These are phyloP conservation scores for Kwoniella dendrophila DNA, from an alignment of 768 basidiomycete species.

Conservation along the genomic window DNA sequence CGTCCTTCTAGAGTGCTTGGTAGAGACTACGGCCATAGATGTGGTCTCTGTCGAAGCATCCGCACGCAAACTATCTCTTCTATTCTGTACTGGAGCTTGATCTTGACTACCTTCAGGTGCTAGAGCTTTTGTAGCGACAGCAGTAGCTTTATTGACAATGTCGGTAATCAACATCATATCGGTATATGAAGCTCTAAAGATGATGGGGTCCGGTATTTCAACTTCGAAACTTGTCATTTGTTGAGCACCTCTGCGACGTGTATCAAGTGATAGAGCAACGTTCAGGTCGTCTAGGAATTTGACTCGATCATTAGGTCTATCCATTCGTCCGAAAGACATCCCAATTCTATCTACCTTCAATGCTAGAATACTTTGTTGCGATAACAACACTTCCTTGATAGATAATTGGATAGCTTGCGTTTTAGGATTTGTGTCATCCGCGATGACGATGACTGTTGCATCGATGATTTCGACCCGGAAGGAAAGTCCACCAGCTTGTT, in stretches of 20 bases:
- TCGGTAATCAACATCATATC: constrained; percentile 80
- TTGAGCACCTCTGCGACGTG: constrained; percentile 60
- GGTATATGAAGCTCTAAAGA: constrained; percentile 91
- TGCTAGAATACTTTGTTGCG: constrained; percentile 82
- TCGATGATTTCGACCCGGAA: constrained; percentile 87
- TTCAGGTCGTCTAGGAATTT: constrained; percentile 93
- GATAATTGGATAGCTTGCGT: constrained; percentile 83
- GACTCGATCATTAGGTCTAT: constrained; percentile 74
- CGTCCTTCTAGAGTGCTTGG: constrained; percentile 15
- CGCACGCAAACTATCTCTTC: constrained; percentile 22
- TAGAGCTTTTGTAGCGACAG: constrained; percentile 62
- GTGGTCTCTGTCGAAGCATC: constrained; percentile 33
- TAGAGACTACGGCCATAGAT: constrained; percentile 44
- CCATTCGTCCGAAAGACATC: constrained; percentile 93
- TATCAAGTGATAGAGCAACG: constrained; percentile 82
- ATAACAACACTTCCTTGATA: constrained; percentile 81
- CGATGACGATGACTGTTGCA: constrained; percentile 82
- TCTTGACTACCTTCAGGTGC: constrained; percentile 19
- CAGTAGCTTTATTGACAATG: constrained; percentile 75
- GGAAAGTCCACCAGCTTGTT: constrained; percentile 55
- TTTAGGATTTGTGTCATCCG: constrained; percentile 73
- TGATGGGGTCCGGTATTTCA: constrained; percentile 70
- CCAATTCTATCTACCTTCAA: constrained; percentile 78
- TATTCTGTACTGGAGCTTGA: neutral
- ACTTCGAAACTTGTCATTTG: constrained; percentile 82